Evolutionary conservation across 768 basidiomycete species (phyloP), one percentile per base, ranked within the genome.

Genomic region (Suillus lakei): DNA sequence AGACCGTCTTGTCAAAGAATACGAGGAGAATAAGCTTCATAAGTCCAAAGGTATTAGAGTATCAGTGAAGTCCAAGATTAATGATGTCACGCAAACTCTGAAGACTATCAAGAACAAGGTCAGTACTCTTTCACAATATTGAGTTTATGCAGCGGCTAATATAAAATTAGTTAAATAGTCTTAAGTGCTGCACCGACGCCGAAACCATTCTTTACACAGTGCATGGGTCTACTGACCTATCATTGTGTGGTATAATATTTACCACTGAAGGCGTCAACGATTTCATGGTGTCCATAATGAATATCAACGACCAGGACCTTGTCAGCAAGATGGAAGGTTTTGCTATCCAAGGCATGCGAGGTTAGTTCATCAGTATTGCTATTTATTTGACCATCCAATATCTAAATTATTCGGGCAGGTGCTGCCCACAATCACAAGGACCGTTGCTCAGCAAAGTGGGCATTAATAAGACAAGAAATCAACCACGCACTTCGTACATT

Each of bases 241-340:
- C 30, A 23, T 16, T 56, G 16, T 5, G 5, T 23, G 54, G 54
- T 56, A 23, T 56, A 12, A 23, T 32, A 56, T 56, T 32, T 56
- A 26, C 32, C n/a, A 56, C 30, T 4, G 6, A 38, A 32, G 44
- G 44, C 16, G 44, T 46, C 44, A 46, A 46, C 3, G 32, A 53
- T n/a, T 64, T 59, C 59, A 36, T 38, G 36, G 15, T 36, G 8
- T 36, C 30, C 0, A 28, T 43, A 36, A 44, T 53, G 36, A 28
- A 62, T 44, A 64, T 64, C 18, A 46, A 60, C 32, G 12, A 30
- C 26, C 56, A 64, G 58, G 46, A 64, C 44, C 41, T 64, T 34
- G 32, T 64, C 32, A 64, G 56, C 48, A 64, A 60, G 41, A 64
- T 64, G 64, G 64, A 64, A 46, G 64, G 64, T 10, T 64, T 64